Base-by-base conservation (phyloP, 2,329 filamentous ascomycete genomes). In the Fusarium drepaniforme region DNA sequence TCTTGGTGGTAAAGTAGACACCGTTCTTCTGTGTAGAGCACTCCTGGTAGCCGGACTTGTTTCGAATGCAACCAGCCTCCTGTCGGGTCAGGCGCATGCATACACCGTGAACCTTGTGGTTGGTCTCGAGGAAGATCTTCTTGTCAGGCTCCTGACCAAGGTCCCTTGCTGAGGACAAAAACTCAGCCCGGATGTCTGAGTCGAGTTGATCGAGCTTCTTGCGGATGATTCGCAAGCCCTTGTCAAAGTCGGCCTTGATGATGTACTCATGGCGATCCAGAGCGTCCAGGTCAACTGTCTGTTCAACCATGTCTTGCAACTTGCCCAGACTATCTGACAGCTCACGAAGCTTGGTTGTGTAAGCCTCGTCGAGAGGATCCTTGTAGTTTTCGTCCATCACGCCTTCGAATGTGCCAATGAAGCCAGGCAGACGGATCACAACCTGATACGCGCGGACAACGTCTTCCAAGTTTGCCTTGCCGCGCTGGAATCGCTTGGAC, bases 1-100 rank as follows among this genome's bases (percentile, higher is more conserved):
- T 91, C 64, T 91, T 92, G 5, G 97, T 99, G 1, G 97, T 98
- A 83, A 99, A 99, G 85, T 97, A 99, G 66, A 98, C 97, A 51
- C 97, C 97, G 82, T 98, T 99, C 88, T 99, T 99, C 84, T 98
- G 97, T 0, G 97, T 99, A 0, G 96, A 97, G 82, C 95, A 97
- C 83, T 99, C 97, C 79, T 96, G 93, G 79, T 98, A 99, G 60
- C 92, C 88, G 69, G 91, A 92, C 81, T 97, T 97, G 84, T 97
- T 97, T 71, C 97, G 93, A 78, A 99, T 99, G 79, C 94, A 97
- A 18, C 93, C 93, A 1, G 97, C 95, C 85, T 99, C 97, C 38
- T 90, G 96, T 68, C 97, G 90, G 4, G 97, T 99, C 23, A 99
- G 87, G 66, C 97, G 91, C 90, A 99, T 96, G 83, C 97, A 98